Evolutionary conservation across 306 rosid genomes (phyloP).

Genomic region (Styphnolobium japonicum): DNA sequence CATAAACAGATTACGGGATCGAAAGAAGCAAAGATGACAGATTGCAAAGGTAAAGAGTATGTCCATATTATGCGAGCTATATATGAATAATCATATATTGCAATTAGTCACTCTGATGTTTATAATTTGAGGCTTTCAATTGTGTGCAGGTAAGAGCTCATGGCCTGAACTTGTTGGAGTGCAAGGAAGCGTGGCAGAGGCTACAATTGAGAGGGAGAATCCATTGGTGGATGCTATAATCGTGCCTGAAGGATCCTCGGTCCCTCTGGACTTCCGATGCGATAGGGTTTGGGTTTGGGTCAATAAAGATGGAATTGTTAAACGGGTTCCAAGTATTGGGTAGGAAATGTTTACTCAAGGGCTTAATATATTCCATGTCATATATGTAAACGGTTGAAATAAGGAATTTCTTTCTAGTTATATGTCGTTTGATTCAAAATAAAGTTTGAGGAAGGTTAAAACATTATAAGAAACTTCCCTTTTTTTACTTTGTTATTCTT

Average conservation of each 20-base stretch:
- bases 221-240: slow-evolving; percentile 28
- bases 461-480: neutral
- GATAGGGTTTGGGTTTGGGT: slow-evolving; percentile 56
- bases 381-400: neutral
- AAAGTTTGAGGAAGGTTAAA: neutral
- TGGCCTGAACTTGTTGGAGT: slow-evolving; percentile 57
- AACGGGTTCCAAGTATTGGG: slow-evolving; percentile 18
- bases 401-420: neutral
- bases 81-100: neutral
- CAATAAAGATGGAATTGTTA: slow-evolving; percentile 24
- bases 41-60: slow-evolving; percentile 5
- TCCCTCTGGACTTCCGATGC: slow-evolving; percentile 25
- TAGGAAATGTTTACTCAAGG: neutral
- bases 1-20: neutral
- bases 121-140: neutral
- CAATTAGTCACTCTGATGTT: neutral
- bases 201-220: slow-evolving; percentile 47
- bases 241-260: slow-evolving; percentile 19
- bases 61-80: too few species aligned
- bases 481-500: neutral
- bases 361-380: neutral
- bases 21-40: neutral
- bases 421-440: neutral
- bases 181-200: slow-evolving; percentile 36
- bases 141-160: slow-evolving; percentile 46